Conservation (phyloP, 208 protist genomes). For the Leishmania tropica region DNA sequence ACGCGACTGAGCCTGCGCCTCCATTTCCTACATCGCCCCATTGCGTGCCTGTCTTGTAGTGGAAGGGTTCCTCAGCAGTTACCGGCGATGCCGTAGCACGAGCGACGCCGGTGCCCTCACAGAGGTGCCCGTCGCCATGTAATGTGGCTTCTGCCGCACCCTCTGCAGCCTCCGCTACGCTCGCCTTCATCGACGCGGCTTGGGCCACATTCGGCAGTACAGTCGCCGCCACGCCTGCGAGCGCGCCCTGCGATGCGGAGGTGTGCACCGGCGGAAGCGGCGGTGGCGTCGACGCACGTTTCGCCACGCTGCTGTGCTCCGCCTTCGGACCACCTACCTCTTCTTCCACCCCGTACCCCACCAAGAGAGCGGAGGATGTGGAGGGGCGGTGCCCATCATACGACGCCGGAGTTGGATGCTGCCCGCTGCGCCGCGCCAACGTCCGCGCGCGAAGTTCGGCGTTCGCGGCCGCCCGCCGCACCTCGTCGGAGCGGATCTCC, state of each 20-base stretch:
- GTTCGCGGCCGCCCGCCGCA: slow-evolving; percentile 18
- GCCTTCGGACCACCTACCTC: background rate
- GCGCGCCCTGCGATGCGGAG: slow-evolving; percentile 7
- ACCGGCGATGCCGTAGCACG: background rate
- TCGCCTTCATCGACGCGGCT: background rate
- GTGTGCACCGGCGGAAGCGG: slow-evolving; percentile 12
- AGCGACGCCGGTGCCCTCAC: background rate
- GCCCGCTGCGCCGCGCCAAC: slow-evolving; percentile 6
- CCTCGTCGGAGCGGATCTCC: slow-evolving; percentile 45
- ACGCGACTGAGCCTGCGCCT: background rate
- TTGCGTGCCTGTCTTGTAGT: background rate
- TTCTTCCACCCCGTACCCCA: background rate
- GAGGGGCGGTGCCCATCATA: background rate
- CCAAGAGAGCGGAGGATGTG: slow-evolving; percentile 2
- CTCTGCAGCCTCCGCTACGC: background rate
- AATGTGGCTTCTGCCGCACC: background rate
- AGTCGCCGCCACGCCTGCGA: slow-evolving; percentile 13
- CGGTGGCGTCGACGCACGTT: background rate
- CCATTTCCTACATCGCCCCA: background rate
- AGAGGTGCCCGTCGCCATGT: background rate
- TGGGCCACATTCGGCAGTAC: slow-evolving; percentile 13
- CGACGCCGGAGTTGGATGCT: background rate
- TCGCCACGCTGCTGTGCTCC: background rate
- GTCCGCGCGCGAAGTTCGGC: slow-evolving; percentile 22
- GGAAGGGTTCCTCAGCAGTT: background rate